A percentile compares a stretch with the other conserved stretches of the same genome.
phyloP scores from a whole-genome alignment of 805 yeast genomes.

The Zygotorulaspora danielsina region DNA sequence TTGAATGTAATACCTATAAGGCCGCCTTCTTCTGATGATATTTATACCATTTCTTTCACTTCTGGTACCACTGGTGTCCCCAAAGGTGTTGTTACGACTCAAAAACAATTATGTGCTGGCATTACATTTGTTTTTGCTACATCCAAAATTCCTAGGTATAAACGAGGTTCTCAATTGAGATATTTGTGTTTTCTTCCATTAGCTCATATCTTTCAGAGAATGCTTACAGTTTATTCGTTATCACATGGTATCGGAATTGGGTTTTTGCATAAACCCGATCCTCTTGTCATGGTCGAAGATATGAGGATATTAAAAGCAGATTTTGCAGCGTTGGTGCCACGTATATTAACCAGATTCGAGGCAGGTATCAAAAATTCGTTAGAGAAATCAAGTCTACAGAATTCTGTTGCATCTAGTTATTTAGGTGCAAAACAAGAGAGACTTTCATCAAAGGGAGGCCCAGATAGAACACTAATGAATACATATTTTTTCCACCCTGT shows the following conservation, averaged over 20 bases:
- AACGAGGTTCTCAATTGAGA: conserved; percentile 26
- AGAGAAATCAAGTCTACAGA: conserved; percentile 22
- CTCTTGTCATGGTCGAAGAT: conserved; percentile 53
- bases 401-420: conserved; percentile 26
- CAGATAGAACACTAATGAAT: conserved; percentile 39
- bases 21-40: conserved; percentile 49
- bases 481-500: conserved; percentile 32
- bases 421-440: conserved; percentile 25
- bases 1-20: conserved; percentile 40
- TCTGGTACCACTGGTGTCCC: conserved; percentile 76
- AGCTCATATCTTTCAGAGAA: conserved; percentile 56
- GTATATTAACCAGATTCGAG: conserved; percentile 60
- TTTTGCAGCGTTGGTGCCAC: conserved; percentile 54
- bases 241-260: conserved; percentile 49
- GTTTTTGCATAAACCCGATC: conserved; percentile 52
- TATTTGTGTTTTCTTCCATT: conserved; percentile 49
- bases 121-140: conserved; percentile 43
- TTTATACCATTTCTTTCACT: conserved; percentile 64
- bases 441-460: conserved; percentile 34
- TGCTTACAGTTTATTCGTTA: conserved; percentile 41
- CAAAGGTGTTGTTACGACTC: conserved; percentile 61
- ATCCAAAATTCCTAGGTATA: conserved; percentile 29
- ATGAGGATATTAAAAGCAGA: conserved; percentile 52
- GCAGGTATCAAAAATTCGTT: conserved; percentile 48
- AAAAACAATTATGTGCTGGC: conserved; percentile 47